A percentile compares a stretch with the other conserved stretches of the same genome.
phyloP scores from a whole-genome alignment of 495 filamentous ascomycete species.

The Endocarpon pusillum region DNA sequence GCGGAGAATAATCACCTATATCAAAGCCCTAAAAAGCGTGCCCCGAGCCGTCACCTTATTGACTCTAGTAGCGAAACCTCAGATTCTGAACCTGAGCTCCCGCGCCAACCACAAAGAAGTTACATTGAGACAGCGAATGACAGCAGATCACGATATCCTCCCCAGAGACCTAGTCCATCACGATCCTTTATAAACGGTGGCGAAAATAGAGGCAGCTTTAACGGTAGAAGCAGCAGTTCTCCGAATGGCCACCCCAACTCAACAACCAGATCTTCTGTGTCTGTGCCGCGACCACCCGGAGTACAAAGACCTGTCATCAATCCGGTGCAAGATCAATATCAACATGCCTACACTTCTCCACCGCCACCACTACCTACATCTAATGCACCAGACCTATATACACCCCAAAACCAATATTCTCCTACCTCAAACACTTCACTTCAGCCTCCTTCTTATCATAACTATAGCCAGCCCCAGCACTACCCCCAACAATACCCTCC shows the following conservation, averaged over 20 bases:
- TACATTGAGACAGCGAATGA: constrained; percentile 3
- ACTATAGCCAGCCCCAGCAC: constrained; percentile 4
- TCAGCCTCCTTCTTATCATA: not conserved
- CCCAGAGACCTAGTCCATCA: constrained; percentile 6
- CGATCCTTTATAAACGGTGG: too few species aligned
- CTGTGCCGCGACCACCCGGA: not conserved
- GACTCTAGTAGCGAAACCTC: constrained; percentile 7
- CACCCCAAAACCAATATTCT: not conserved
- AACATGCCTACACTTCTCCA: not conserved
- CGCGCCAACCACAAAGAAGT: not conserved
- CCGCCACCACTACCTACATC: not conserved
- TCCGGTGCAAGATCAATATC: too few species aligned
- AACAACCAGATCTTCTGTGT: not conserved
- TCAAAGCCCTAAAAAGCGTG: constrained; percentile 8
- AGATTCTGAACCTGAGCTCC: constrained; percentile 1
- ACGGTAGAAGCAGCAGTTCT: not conserved
- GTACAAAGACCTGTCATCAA: not conserved
- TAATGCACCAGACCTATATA: not conserved
- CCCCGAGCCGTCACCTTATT: constrained; percentile 10
- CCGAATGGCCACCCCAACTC: too few species aligned
- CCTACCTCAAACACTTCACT: not conserved
- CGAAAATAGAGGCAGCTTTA: not conserved
- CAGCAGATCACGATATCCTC: constrained; percentile 3
- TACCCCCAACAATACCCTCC: constrained; percentile 1
- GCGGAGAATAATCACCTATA: constrained; percentile 14